Percentiles rank a stretch among this genome's conserved stretches.
Evolutionary conservation across 139 green algal species (phyloP).

Genomic region (Chlamydomonas asymmetrica): DNA sequence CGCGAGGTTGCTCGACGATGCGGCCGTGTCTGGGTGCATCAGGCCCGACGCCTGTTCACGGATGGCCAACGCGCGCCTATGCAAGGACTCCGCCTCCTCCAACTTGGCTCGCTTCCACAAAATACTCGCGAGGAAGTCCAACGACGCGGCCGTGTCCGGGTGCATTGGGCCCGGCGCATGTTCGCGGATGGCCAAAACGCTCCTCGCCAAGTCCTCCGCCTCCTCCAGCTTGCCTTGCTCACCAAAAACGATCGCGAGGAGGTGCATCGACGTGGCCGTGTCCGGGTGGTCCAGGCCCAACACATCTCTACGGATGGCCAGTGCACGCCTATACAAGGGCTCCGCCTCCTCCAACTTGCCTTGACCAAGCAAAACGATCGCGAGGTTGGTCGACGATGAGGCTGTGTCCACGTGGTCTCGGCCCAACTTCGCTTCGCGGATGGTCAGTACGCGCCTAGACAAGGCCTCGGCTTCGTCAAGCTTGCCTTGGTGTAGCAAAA

Average conservation of each 20-base stretch:
- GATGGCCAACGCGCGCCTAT: not conserved
- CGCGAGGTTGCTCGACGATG: not conserved
- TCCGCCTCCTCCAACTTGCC: no score
- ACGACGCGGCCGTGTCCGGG: not conserved
- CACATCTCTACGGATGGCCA: no score
- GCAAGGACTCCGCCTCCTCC: conserved; percentile 1
- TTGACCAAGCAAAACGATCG: no score
- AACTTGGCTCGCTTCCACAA: not conserved
- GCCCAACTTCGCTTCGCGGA: no score
- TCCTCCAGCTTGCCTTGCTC: not conserved
- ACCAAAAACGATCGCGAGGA: not conserved
- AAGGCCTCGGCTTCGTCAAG: no score
- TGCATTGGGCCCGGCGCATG: not conserved
- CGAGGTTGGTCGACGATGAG: no score
- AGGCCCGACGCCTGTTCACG: not conserved
- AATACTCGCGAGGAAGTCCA: no score
- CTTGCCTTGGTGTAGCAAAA: no score
- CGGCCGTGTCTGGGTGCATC: not conserved
- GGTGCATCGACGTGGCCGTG: not conserved
- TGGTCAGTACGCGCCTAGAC: no score
- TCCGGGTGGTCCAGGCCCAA: not conserved
- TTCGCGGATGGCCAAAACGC: not conserved
- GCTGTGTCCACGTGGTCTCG: no score
- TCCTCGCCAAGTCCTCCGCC: not conserved
- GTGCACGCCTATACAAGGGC: no score